Evolutionary conservation across 2,329 filamentous ascomycete genomes (phyloP).

Genomic region (Phaeosphaeriaceae sp.): DNA sequence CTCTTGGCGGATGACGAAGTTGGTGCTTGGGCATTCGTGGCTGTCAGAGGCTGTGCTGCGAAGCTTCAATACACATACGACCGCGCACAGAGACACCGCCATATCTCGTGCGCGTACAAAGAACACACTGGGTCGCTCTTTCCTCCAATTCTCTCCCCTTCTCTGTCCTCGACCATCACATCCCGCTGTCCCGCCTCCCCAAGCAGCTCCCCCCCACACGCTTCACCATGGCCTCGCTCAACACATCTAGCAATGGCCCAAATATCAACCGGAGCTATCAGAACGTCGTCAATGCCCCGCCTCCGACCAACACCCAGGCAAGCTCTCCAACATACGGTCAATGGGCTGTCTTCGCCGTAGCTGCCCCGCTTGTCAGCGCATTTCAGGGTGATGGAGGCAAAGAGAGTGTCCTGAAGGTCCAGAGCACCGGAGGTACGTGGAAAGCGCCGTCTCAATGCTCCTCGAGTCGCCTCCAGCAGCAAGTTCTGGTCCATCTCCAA

Average conservation of each 20-base stretch:
- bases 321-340: conserved; percentile 83
- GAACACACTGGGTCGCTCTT: conserved; percentile 1
- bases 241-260: conserved; percentile 61
- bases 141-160: conserved; percentile 6
- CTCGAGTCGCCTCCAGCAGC: neutral
- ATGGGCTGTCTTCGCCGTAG: conserved; percentile 94
- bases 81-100: conserved; percentile 15
- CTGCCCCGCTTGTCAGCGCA: conserved; percentile 88
- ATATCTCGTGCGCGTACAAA: conserved; percentile 4
- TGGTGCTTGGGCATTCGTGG: conserved; percentile 2
- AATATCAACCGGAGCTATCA: conserved; percentile 67
- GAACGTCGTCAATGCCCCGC: conserved; percentile 67
- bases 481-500: neutral
- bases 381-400: conserved; percentile 87
- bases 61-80: conserved; percentile 13
- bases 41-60: conserved; percentile 15
- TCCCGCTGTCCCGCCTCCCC: conserved; percentile 2
- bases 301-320: conserved; percentile 63
- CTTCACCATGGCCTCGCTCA: conserved; percentile 74
- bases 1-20: conserved; percentile 9
- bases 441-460: neutral
- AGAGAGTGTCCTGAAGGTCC: conserved; percentile 94
- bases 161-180: conserved; percentile 2
- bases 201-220: conserved; percentile 15
- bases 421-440: conserved; percentile 81